Percentiles rank a stretch among this genome's conserved stretches.
phyloP scores from a whole-genome alignment of 768 basidiomycete species.

The Suillus brevipes region DNA sequence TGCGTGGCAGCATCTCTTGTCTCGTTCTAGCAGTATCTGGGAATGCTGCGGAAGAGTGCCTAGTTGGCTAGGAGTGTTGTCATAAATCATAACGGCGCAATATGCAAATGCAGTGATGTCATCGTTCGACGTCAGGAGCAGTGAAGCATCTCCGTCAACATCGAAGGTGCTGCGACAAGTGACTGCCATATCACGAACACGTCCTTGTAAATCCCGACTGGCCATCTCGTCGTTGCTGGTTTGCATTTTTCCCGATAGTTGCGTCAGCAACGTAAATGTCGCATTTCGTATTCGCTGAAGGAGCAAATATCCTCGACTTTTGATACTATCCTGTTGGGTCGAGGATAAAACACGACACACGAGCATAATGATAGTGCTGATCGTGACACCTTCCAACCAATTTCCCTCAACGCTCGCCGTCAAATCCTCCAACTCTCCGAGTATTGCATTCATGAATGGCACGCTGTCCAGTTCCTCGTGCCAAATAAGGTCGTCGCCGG shows the following conservation, averaged over 20 bases:
- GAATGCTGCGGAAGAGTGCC: conserved; percentile 12
- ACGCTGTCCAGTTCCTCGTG: conserved; percentile 40
- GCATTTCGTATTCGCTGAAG: conserved; percentile 33
- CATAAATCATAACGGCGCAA: conserved; percentile 27
- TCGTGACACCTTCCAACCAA: conserved; percentile 39
- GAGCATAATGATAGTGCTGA: conserved; percentile 37
- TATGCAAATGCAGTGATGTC: conserved; percentile 29
- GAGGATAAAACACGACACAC: conserved; percentile 38
- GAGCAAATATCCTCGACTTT: conserved; percentile 22
- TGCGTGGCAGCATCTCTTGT: conserved; percentile 29
- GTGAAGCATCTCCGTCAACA: conserved; percentile 17
- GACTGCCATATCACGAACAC: conserved; percentile 37
- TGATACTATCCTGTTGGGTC: conserved; percentile 13
- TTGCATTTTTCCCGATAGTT: conserved; percentile 29
- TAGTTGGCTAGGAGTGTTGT: conserved; percentile 22
- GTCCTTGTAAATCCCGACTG: conserved; percentile 19
- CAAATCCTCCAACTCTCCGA: conserved; percentile 37
- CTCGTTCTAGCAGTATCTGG: conserved; percentile 27
- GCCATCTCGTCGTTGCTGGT: conserved; percentile 7
- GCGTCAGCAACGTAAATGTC: conserved; percentile 37
- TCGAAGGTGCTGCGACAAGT: conserved; percentile 39
- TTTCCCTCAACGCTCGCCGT: conserved; percentile 38
- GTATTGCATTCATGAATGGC: conserved; percentile 36
- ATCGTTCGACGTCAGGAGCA: conserved; percentile 17
- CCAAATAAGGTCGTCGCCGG: conserved; percentile 32